Percentiles rank a stretch among this genome's conserved stretches.
Evolutionary conservation across 148 eudicot genomes (phyloP).

Genomic region (Cornus kousa): DNA sequence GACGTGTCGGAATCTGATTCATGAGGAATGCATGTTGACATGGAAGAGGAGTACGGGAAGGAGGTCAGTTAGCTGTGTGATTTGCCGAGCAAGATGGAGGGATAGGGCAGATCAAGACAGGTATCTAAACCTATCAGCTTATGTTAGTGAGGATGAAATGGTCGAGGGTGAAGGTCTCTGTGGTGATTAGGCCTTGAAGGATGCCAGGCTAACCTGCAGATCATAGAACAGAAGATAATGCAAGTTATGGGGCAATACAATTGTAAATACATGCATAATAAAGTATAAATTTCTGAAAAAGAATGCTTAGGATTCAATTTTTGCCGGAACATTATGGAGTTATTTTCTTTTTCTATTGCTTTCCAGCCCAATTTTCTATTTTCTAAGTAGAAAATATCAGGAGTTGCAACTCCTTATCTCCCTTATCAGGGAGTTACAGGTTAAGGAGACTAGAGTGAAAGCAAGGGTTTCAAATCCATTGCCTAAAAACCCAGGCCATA

Average conservation of each 20-base stretch:
- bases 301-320: not conserved
- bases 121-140: conserved; percentile 72
- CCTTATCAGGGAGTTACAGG: too few relatives aligned
- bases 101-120: conserved; percentile 37
- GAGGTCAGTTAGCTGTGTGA: conserved; percentile 67
- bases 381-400: too few relatives aligned
- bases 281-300: not conserved
- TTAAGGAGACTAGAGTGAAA: too few relatives aligned
- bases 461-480: too few relatives aligned
- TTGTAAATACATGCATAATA: conserved; percentile 13
- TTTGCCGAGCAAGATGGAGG: conserved; percentile 84
- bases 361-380: too few relatives aligned
- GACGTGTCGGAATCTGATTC: conserved; percentile 69
- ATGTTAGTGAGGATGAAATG: conserved; percentile 34
- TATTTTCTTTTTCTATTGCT: not conserved
- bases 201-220: not conserved
- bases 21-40: conserved; percentile 66
- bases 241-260: not conserved
- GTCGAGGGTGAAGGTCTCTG: conserved; percentile 18
- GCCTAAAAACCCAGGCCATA: conserved; percentile 60
- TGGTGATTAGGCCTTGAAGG: not conserved
- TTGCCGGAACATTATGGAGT: not conserved
- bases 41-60: conserved; percentile 76
- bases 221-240: not conserved
- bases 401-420: too few relatives aligned